Base-by-base conservation (phyloP, 169 alveolate species). In the Perkinsus olseni region DNA sequence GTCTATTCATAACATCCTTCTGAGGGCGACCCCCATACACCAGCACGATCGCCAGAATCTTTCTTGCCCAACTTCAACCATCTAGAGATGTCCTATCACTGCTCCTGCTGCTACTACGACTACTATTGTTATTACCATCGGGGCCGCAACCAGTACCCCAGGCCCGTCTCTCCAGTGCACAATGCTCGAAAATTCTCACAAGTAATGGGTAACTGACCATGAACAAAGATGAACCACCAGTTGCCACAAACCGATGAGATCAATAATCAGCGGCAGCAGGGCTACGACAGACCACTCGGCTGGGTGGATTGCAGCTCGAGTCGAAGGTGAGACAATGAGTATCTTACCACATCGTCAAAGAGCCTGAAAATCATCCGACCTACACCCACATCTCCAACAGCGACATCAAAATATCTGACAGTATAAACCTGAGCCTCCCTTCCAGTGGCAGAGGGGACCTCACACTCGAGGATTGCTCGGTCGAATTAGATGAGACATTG, bases 91-190 rank as follows among this genome's bases (percentile, higher is more conserved):
- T 6, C 21, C 50, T 40, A 40, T 11, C 11, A 40, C 50, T 40
- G 11, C 50, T 40, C 3, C 50, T 40, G 11, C 50, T 40, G 11
- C 50, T 40, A 40, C 50, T 40, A 40, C 50, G 3, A 40, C 50
- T 40, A 40, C 50, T 40, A 40, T 11, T 40, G 11, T 11, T 40
- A 40, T 11, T 62, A 96, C 97, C 97, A 96, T 38, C 97, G 48
- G 10, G 97, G 97, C 92, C 97, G 94, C 92, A 96, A 94, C 93
- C 96, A 96, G 93, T 96, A 96, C 51, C 97, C 97, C 92, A 96
- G 95, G 20, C 97, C 97, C 31, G 97, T 96, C 93, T 96, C 97
- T 31, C 97, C 97, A 40, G 99, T 98, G 93, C 98, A 97, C 74
- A 98, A 96, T 91, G 97, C 96, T 92, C 98, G 96, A 93, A 98